Percentiles rank a stretch among this genome's conserved stretches.
Conservation (phyloP, 345 rosid species). For the Syzygium grande region DNA sequence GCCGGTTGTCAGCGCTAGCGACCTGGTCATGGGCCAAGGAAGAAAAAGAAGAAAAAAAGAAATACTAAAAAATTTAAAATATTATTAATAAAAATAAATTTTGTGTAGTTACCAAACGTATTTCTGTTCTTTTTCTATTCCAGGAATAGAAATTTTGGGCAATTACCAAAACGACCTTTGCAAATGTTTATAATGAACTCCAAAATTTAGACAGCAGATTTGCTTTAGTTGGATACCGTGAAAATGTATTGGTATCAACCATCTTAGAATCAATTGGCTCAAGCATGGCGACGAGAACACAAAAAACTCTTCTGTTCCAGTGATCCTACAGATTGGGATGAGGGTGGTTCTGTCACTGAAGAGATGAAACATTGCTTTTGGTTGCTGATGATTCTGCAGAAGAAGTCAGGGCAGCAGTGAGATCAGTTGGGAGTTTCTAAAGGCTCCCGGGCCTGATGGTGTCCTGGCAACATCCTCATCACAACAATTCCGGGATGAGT, state of each 20-base stretch:
- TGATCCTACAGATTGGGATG: neutral
- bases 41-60: too few relatives aligned
- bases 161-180: too few relatives aligned
- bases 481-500: neutral
- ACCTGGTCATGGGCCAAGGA: too few relatives aligned
- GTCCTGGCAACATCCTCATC: neutral
- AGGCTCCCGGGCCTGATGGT: too few relatives aligned
- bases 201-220: neutral
- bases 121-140: too few relatives aligned
- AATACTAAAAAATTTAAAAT: too few relatives aligned
- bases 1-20: accelerated
- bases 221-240: neutral
- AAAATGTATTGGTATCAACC: neutral
- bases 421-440: neutral
- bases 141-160: too few relatives aligned
- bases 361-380: neutral
- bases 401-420: neutral
- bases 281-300: neutral
- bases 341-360: neutral
- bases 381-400: neutral
- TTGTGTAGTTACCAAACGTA: too few relatives aligned
- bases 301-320: neutral
- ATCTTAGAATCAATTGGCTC: neutral
- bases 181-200: too few relatives aligned
- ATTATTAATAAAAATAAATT: too few relatives aligned